phyloP scores from a whole-genome alignment of 1,284 basidiomycete species.

The Malassezia dermatis region DNA sequence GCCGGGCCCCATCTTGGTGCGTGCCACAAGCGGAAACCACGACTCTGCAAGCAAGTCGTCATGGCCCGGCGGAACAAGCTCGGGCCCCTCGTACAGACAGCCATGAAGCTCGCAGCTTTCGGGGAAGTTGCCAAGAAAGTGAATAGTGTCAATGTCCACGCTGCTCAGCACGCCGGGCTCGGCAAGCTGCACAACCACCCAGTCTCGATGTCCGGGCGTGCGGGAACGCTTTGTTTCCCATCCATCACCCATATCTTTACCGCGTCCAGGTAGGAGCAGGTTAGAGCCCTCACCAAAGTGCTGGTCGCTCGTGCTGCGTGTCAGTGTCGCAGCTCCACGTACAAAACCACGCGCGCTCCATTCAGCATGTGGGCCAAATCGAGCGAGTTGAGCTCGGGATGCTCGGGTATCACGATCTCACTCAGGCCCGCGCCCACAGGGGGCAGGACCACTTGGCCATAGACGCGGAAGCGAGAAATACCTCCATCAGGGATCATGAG shows the following conservation, averaged over 20 bases:
- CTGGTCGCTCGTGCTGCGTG: constrained; percentile 58
- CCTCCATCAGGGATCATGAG: constrained; percentile 96
- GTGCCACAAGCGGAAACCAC: constrained; percentile 68
- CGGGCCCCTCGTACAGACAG: constrained; percentile 49
- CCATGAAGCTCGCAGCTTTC: constrained; percentile 69
- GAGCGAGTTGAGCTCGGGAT: constrained; percentile 50
- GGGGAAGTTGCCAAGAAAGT: constrained; percentile 94
- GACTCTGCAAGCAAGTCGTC: constrained; percentile 24
- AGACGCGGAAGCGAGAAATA: constrained; percentile 50
- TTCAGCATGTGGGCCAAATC: constrained; percentile 85
- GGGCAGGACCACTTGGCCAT: constrained; percentile 34
- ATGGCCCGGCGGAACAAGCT: constrained; percentile 14
- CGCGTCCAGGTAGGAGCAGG: constrained; percentile 78
- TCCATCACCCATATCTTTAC: constrained; percentile 85
- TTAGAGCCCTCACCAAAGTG: constrained; percentile 89
- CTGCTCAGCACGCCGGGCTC: constrained; percentile 59
- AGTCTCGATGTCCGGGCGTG: constrained; percentile 69
- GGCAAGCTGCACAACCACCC: constrained; percentile 73
- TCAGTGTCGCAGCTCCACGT: not conserved
- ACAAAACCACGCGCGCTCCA: constrained; percentile 67
- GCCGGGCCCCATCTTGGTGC: constrained; percentile 76
- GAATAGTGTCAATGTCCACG: constrained; percentile 81
- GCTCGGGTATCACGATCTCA: constrained; percentile 37
- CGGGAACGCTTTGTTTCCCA: constrained; percentile 94
- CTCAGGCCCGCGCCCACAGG: constrained; percentile 47